Percentiles rank a stretch among this genome's conserved stretches.
Conservation (phyloP, 2,329 filamentous ascomycete species). For the Harringtonia aguacate region DNA sequence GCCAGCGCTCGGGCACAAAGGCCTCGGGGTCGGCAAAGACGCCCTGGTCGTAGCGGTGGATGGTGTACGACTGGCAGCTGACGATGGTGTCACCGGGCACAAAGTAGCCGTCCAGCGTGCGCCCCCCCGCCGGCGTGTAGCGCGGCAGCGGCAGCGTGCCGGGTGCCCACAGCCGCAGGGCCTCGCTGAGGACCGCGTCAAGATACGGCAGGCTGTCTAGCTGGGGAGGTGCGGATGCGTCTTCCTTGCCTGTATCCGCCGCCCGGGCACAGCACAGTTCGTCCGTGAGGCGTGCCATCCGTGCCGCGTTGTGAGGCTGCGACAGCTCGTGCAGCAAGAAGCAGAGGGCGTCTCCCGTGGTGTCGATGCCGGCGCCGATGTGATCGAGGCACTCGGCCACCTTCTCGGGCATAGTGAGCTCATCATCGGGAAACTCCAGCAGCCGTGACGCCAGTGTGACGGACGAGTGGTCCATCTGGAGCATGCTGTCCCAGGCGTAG, state of each 20-base stretch:
- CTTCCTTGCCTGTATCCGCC: not conserved
- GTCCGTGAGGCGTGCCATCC: not conserved
- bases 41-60: conserved; percentile 18
- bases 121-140: conserved; percentile 8
- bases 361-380: conserved; percentile 6
- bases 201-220: conserved; percentile 16
- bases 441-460: conserved; percentile 3
- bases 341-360: conserved; percentile 5
- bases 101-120: conserved; percentile 14
- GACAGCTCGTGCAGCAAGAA: conserved; percentile 4
- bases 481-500: conserved; percentile 2
- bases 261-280: conserved; percentile 1
- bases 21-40: conserved; percentile 20
- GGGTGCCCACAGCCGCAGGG: conserved; percentile 17
- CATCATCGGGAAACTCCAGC: not conserved
- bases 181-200: conserved; percentile 20
- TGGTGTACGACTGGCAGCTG: conserved; percentile 18
- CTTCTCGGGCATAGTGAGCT: not conserved
- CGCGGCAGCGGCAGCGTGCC: conserved; percentile 13
- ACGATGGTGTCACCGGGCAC: conserved; percentile 20
- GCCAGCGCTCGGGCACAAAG: conserved; percentile 27
- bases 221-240: not conserved
- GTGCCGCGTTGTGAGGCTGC: not conserved
- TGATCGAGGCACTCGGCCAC: conserved; percentile 4
- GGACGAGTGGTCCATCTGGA: not conserved